Conservation (phyloP, 2,329 filamentous ascomycete genomes). For the Lasiodiplodia sp. region DNA sequence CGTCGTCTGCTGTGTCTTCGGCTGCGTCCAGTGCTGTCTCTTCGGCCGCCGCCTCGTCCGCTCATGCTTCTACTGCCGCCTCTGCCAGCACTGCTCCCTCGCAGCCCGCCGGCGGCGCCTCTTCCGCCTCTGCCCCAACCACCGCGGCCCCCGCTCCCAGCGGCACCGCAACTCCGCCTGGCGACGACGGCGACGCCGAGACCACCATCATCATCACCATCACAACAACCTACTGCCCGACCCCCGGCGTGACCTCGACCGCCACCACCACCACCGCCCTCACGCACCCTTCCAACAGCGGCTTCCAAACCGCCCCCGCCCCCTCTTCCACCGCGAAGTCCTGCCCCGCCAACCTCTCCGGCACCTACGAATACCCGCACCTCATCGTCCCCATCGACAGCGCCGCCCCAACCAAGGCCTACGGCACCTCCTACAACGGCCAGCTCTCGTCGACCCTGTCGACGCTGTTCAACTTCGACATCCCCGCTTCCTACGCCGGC, state of each 20-base stretch:
- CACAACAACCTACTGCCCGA: conserved; percentile 22
- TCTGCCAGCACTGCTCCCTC: neutral
- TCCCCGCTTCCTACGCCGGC: conserved; percentile 41
- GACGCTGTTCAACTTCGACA: conserved; percentile 57
- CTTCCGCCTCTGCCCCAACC: neutral
- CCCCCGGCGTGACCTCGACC: neutral
- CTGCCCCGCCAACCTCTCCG: conserved; percentile 40
- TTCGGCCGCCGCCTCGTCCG: neutral
- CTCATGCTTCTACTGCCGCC: neutral
- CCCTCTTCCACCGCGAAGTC: conserved; percentile 8
- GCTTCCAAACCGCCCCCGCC: neutral
- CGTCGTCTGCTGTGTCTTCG: conserved; percentile 29
- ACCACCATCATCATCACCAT: conserved; percentile 16
- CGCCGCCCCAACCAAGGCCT: conserved; percentile 34
- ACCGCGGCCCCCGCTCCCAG: neutral
- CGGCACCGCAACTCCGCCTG: neutral
- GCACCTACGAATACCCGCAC: conserved; percentile 42
- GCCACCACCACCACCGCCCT: neutral
- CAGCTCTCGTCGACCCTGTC: conserved; percentile 44
- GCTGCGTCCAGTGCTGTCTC: too few species aligned
- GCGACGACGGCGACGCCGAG: neutral
- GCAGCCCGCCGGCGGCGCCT: neutral
- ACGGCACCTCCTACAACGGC: conserved; percentile 38
- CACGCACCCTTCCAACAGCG: neutral
- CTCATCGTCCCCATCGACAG: conserved; percentile 44